phyloP scores from a whole-genome alignment of 345 rosid genomes.

The Murraya koenigii region DNA sequence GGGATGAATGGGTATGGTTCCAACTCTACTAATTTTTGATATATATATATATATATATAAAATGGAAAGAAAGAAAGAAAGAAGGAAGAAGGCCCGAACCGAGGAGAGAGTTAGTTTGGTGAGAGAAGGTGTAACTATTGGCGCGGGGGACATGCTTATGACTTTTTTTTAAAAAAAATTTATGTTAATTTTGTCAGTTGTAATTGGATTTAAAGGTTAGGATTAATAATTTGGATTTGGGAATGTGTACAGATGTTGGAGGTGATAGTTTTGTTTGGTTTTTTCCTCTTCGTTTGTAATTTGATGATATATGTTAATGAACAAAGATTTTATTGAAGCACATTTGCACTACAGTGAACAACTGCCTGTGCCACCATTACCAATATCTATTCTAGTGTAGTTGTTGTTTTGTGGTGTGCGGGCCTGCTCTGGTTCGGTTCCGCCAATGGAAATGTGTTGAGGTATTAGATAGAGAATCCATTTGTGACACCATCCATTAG shows the following conservation, averaged over 20 bases:
- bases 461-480: no score
- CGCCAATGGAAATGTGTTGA: no score
- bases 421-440: no score
- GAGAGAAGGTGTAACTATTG: background rate
- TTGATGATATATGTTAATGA: background rate
- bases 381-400: no score
- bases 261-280: background rate
- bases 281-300: background rate
- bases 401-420: no score
- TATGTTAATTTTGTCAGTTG: background rate
- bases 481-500: background rate
- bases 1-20: slow-evolving; percentile 33
- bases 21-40: slow-evolving; percentile 46
- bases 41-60: no score
- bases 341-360: background rate
- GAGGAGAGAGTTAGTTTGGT: no score
- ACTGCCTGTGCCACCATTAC: no score
- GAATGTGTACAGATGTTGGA: background rate
- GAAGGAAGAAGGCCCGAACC: no score
- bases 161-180: background rate
- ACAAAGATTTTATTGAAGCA: background rate
- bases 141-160: background rate
- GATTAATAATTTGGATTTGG: background rate
- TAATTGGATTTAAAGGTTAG: background rate
- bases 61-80: no score